These are phyloP conservation scores for Elongisporangium undulatum DNA, from an alignment of 352 stramenopile species.

Conservation along the genomic window DNA sequence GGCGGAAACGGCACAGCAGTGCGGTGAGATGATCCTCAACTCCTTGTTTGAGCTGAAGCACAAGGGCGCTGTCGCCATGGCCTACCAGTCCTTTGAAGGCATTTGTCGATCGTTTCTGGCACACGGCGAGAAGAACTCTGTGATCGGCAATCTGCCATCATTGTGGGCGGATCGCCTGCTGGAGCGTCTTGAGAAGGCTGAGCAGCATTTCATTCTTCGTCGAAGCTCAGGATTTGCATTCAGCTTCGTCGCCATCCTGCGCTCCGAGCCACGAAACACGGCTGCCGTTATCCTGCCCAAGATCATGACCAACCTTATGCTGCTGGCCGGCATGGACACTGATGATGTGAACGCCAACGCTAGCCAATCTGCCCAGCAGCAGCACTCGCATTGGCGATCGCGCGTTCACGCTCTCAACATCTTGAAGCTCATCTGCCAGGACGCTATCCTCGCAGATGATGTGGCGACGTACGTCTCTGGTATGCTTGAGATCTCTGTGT, in stretches of 20 bases:
- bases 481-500: conserved; percentile 82
- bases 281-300: conserved; percentile 69
- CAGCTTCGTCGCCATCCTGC: conserved; percentile 85
- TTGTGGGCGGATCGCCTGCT: conserved; percentile 77
- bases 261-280: conserved; percentile 79
- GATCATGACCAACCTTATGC: conserved; percentile 67
- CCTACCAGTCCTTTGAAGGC: conserved; percentile 81
- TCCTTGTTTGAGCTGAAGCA: conserved; percentile 87
- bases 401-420: conserved; percentile 88
- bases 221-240: conserved; percentile 86
- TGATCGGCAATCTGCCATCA: conserved; percentile 50
- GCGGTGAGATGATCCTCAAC: conserved; percentile 72
- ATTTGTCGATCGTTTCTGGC: conserved; percentile 78
- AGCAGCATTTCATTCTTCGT: conserved; percentile 87
- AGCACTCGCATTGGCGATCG: conserved; percentile 65
- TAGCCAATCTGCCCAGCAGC: conserved; percentile 16
- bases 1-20: conserved; percentile 42
- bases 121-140: conserved; percentile 46
- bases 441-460: conserved; percentile 83
- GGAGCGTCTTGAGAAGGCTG: conserved; percentile 60
- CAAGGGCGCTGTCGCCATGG: conserved; percentile 82
- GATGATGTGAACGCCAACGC: conserved; percentile 24
- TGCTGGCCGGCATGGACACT: conserved; percentile 56
- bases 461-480: conserved; percentile 75
- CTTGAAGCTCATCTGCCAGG: conserved; percentile 87